Base-by-base conservation (phyloP, 345 rosid genomes). In the Aurinia saxatilis region DNA sequence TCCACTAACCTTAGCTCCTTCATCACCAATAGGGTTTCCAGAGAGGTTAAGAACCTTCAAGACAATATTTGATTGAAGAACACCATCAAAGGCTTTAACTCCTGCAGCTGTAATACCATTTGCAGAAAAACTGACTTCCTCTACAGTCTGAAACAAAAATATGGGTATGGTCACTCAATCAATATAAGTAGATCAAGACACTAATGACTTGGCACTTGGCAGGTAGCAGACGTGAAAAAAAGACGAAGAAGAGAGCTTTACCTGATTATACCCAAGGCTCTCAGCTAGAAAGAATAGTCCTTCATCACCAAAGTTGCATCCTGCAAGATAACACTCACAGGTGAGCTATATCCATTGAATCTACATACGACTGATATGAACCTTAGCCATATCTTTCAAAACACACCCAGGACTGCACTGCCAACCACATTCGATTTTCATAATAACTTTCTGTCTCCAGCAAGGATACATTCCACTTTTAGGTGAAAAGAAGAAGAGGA, bases 111-210 rank as follows among this genome's bases (percentile, higher is more conserved):
- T 86, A 70, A 92, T 89, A 56, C 95, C 93, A 79, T 89, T 87
- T 61, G 96, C 91, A 70, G 96, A 95, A 85, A 92, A 92, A 76
- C 86, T 87, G 17, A 89, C 98, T 78, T 92, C 93, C 78, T 85
- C 96, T 57, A 81, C 72, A 61, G 77, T 78, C 98, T 89, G 79
- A 66, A 77, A 74, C 52, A 56, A 18, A 52, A 40, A 51, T 41
- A 35, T 15, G 37, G 16, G 33, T 66, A 52, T 23, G 30, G 41
- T 66, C 13, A 69, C 16, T 49, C 18, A 19, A 19, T 41, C 54
- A 62, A 60, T 33, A 21, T 16, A 62, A 25, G 63, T 47, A 49
- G 11, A 39, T 13, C 40, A 50, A 25, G n/a, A 57, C 38, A n/a
- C 9, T 9, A 16, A 16, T 27, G 21, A 10, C 50, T 49, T 49